Percentiles rank a stretch among this genome's conserved stretches.
Evolutionary conservation across 495 filamentous ascomycete genomes (phyloP).

Genomic region (Cetradonia linearis): DNA sequence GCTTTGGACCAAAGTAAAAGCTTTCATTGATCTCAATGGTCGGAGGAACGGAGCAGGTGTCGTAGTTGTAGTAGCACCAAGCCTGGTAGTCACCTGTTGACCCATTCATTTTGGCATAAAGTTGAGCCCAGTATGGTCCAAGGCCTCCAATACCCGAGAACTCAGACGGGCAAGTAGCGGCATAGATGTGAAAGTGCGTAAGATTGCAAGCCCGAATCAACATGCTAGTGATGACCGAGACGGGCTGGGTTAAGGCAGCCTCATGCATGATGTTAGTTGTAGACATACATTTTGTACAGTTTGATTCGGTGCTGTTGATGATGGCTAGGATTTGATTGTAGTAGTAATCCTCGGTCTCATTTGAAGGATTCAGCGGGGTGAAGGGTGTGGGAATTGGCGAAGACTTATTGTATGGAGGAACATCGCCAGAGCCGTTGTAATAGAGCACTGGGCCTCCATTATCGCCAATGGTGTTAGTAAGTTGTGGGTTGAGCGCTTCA

Average conservation of each 20-base stretch:
- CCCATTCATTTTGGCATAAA: conserved; percentile 21
- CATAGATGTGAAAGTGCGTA: conserved; percentile 18
- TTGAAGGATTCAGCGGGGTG: conserved; percentile 17
- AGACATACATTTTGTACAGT: conserved; percentile 22
- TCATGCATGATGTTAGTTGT: conserved; percentile 23
- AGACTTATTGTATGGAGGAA: conserved; percentile 22
- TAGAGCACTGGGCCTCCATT: conserved; percentile 16
- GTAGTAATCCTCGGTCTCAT: conserved; percentile 19
- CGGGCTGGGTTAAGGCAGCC: conserved; percentile 22
- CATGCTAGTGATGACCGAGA: conserved; percentile 20
- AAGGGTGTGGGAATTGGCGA: conserved; percentile 22
- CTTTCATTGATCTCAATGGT: conserved; percentile 23
- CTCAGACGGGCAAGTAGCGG: conserved; percentile 16
- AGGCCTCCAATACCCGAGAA: conserved; percentile 21
- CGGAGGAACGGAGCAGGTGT: conserved; percentile 22
- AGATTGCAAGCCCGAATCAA: conserved; percentile 20
- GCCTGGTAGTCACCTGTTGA: conserved; percentile 26
- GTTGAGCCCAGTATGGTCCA: conserved; percentile 24
- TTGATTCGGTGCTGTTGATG: conserved; percentile 13
- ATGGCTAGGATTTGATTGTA: conserved; percentile 25
- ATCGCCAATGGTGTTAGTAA: conserved; percentile 17
- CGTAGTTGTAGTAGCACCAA: conserved; percentile 23
- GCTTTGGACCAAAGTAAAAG: conserved; percentile 29
- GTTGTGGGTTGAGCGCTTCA: conserved; percentile 11
- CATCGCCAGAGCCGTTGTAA: conserved; percentile 19